Conservation (phyloP, 495 filamentous ascomycete species). For the Penicillium roqueforti region DNA sequence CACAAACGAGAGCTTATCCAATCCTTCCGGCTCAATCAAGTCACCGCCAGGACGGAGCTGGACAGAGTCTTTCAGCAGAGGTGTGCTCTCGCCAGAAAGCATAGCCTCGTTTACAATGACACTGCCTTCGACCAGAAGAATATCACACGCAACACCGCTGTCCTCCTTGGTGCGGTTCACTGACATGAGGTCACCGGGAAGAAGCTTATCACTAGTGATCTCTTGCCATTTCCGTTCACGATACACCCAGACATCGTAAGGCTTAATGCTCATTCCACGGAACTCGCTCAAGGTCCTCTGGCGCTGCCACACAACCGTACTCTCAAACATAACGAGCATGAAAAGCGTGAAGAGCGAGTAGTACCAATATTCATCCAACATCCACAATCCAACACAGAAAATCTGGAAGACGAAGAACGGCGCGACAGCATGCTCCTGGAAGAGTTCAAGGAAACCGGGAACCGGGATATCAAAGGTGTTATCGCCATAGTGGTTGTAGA, state of each 20-base stretch:
- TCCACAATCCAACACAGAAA: slow-evolving; percentile 97
- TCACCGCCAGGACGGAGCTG: slow-evolving; percentile 84
- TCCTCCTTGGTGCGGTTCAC: slow-evolving; percentile 96
- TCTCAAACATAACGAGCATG: slow-evolving; percentile 97
- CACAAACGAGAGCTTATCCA: slow-evolving; percentile 95
- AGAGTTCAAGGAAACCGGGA: slow-evolving; percentile 90
- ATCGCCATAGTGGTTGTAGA: slow-evolving; percentile 89
- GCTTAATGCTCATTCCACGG: slow-evolving; percentile 98
- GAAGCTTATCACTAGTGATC: slow-evolving; percentile 85
- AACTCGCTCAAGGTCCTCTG: slow-evolving; percentile 97
- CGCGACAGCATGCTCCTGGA: slow-evolving; percentile 96
- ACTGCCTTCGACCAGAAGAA: slow-evolving; percentile 88
- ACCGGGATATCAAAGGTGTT: slow-evolving; percentile 99
- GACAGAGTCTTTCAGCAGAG: slow-evolving; percentile 92
- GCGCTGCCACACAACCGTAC: slow-evolving; percentile 98
- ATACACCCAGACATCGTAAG: slow-evolving; percentile 89
- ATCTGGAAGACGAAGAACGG: slow-evolving; percentile 99
- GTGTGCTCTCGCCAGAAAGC: slow-evolving; percentile 97
- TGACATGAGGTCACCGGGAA: slow-evolving; percentile 95
- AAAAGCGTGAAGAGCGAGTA: slow-evolving; percentile 98
- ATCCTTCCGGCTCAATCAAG: slow-evolving; percentile 78
- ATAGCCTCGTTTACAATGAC: slow-evolving; percentile 99
- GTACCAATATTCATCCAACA: slow-evolving; percentile 99
- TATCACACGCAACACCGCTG: slow-evolving; percentile 93
- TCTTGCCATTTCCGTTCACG: slow-evolving; percentile 82